Base-by-base conservation (phyloP, 768 basidiomycete genomes). In the Harrya chromipes region DNA sequence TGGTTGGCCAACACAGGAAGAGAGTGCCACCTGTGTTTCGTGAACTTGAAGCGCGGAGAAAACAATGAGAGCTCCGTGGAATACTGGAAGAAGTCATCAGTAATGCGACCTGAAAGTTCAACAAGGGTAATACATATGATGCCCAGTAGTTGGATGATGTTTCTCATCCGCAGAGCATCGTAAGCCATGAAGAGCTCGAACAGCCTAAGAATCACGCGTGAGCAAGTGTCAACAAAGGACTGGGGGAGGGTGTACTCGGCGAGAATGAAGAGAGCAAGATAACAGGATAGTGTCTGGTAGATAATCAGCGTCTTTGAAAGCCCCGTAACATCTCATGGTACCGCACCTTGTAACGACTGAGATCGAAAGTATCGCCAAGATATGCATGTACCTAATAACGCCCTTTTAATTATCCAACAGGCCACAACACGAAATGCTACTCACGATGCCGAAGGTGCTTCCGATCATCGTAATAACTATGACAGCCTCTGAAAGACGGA, bases 161-260 rank as follows among this genome's bases (percentile, higher is more conserved):
- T 93, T 53, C 90, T 81, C 53, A 84, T 57, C 24, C 84, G 77
- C 29, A 93, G 73, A n/a, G 90, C 90, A 72, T 93, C 90, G 54
- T 84, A 79, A 3, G 87, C 86, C 78, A 93, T 86, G 48, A 84
- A 69, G 6, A 90, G 68, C 59, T 91, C 88, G 53, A 93, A 93
- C 1, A 90, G 49, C 66, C 90, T 92, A 52, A n/a, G 16, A 46
- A 34, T 29, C 31, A 29, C 13, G 11, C 20, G 11, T 65, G 6
- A 59, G 27, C 8, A 51, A 24, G 16, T 26, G 21, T 3, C 4
- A 23, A 19, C 27, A 17, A 5, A 9, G 16, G 20, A n/a, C 13
- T 39, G 27, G 40, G 31, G 41, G 14, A 44, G 34, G 33, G 69
- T 80, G 43, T 63, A 90, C 90, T 88, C 89, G 49, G 87, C 90